A percentile compares a stretch with the other conserved stretches of the same genome.
Evolutionary conservation across 2,329 filamentous ascomycete species (phyloP).

Genomic region (Fusarium napiforme): DNA sequence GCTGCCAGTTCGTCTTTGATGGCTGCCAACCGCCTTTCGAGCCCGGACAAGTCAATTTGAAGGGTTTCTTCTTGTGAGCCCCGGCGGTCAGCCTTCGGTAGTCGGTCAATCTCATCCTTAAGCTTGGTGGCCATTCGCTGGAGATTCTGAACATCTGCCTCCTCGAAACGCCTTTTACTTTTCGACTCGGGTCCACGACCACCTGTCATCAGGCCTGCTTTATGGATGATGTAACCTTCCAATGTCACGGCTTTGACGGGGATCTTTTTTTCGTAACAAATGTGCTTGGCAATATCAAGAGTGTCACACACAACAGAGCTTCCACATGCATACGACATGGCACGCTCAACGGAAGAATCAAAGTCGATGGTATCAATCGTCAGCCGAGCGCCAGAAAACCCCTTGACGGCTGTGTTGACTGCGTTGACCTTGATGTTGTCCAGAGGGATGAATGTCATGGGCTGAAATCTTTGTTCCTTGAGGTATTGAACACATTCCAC

Average conservation of each 20-base stretch:
- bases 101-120: constrained; percentile 78
- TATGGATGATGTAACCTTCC: constrained; percentile 96
- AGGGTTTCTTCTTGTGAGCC: constrained; percentile 83
- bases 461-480: constrained; percentile 86
- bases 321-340: constrained; percentile 94
- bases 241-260: constrained; percentile 94
- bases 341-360: constrained; percentile 86
- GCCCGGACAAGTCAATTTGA: constrained; percentile 79
- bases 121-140: constrained; percentile 79
- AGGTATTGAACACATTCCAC: constrained; percentile 95
- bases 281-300: constrained; percentile 84
- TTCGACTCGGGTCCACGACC: constrained; percentile 82
- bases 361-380: constrained; percentile 98
- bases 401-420: constrained; percentile 89
- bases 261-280: constrained; percentile 86
- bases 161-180: constrained; percentile 86
- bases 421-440: constrained; percentile 97
- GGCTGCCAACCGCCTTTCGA: constrained; percentile 80
- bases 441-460: constrained; percentile 93
- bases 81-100: constrained; percentile 82
- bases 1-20: constrained; percentile 80
- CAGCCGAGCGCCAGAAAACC: constrained; percentile 84
- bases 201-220: constrained; percentile 96
- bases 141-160: constrained; percentile 88
- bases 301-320: constrained; percentile 95